These are phyloP conservation scores for Cerrena zonata DNA, from an alignment of 1,284 basidiomycete genomes.

Conservation along the genomic window DNA sequence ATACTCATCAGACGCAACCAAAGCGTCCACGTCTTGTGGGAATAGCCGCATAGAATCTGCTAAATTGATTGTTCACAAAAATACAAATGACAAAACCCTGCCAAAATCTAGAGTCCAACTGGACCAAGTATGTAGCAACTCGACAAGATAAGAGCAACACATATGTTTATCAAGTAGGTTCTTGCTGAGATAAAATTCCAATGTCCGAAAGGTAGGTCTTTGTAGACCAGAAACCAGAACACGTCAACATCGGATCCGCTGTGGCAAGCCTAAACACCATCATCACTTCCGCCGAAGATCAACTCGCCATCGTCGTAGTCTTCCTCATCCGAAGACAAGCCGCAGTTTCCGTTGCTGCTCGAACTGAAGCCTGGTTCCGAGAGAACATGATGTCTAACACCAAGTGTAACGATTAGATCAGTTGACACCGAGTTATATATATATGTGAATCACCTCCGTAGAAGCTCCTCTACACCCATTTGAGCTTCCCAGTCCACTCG, in stretches of 20 bases:
- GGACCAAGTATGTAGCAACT: too few relatives aligned
- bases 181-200: too few relatives aligned
- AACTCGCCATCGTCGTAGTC: constrained; percentile 30
- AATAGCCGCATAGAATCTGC: too few relatives aligned
- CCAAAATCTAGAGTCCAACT: too few relatives aligned
- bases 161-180: too few relatives aligned
- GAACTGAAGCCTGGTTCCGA: constrained; percentile 25
- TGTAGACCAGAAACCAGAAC: too few relatives aligned
- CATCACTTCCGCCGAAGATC: constrained; percentile 28
- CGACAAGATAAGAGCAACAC: too few relatives aligned
- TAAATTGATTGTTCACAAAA: too few relatives aligned
- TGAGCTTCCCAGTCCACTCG: constrained; percentile 78
- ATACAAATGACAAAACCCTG: too few relatives aligned
- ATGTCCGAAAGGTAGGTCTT: too few relatives aligned
- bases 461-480: constrained; percentile 61
- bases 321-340: constrained; percentile 41
- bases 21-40: too few relatives aligned
- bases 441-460: constrained; percentile 38
- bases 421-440: not conserved
- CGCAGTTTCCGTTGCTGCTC: constrained; percentile 27
- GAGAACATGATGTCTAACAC: constrained; percentile 41
- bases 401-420: not conserved
- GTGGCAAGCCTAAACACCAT: constrained; percentile 8
- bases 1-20: not conserved
- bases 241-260: too few relatives aligned